Evolutionary conservation across 2,329 filamentous ascomycete species (phyloP), one percentile per base, ranked within the genome.

Genomic region (Rhexocercosporidium sp.): DNA sequence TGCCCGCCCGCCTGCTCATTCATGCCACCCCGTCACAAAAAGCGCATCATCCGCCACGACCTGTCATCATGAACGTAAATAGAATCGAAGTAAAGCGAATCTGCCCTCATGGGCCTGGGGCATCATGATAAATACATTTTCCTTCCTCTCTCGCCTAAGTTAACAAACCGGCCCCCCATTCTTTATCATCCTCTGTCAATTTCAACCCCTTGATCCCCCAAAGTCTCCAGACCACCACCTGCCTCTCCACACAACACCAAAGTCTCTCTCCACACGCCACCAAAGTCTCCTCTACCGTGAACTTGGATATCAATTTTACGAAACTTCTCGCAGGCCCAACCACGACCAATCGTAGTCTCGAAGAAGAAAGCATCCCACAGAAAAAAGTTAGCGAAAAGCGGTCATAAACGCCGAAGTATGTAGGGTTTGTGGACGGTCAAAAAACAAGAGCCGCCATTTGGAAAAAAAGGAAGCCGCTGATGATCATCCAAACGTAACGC

Each of bases 291-390:
- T n/a, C 57, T 18, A 37, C 22, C 41, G 25, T 64, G 41, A 66
- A 66, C 59, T 49, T 62, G 63, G 68, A 70, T 70, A 73, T 72
- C 70, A 72, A 71, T 62, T n/a, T 70, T 66, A 57, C 34, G 54
- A 37, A 67, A 66, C 49, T 41, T 22, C 31, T 61, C 34, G 37
- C 57, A 34, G 59, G 22, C 46, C 54, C 39, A 29, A 53, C 54
- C 27, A 16, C 22, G 29, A 31, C 51, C 31, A 53, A 34, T 14
- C 20, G 44, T n/a, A 22, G n/a, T 6, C 18, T 25, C 12, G 9
- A 59, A 34, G 31, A 62, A 62, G 46, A 57, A 61, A 54, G 49
- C 64, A 62, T 31, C 29, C 20, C 37, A 56, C 31, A 57, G 27
- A 49, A 62, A 61, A 62, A 46, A 37, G 63, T 59, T 44, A 44